Evolutionary conservation across 805 yeast species (phyloP), one percentile per base, ranked within the genome.

Genomic region (Candida loeiensis): DNA sequence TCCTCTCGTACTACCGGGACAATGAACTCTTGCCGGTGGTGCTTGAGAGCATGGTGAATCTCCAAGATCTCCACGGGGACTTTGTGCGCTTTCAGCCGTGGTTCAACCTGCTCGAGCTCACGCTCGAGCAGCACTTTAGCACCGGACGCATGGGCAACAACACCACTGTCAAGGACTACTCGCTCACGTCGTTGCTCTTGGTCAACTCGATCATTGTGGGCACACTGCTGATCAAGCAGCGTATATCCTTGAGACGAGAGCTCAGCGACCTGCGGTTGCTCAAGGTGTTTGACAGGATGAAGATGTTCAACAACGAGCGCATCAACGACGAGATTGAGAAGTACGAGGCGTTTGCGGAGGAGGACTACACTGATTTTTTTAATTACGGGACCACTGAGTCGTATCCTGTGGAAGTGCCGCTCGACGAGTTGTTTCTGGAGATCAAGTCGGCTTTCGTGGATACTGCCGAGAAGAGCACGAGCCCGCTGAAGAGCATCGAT

Each of bases 31-130:
- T 61, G 7, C 54, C 56, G 1, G 46, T 48, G 12, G 56, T 64
- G 2, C 43, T 67, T 20, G 68, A 63, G 2, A 55, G 65, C 9
- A 53, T 69, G 54, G 48, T 47, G 2, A 40, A 50, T 2, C 50
- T 69, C 15, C 73, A 64, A 41, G 71, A 66, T 40, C 45, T 51
- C 9, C 39, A 56, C 15, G 70, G 71, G 1, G 69, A 63, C 21
- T 58, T 45, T 43, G 61, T 57, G 1, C 44, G 61, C 20, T 69
- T 64, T 45, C 72, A 64, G 34, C 72, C 73, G 2, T 69, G 74
- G 74, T 43, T 69, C 16, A 53, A 55, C 34, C 51, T 67, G 1
- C 59, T 67, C 18, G 71, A 68, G 37, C 50, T 58, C 16, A 56
- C 61, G 22, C 45, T 68, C 19, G 65, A 64, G 40, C 65, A 64